Evolutionary conservation across 2,329 filamentous ascomycete species (phyloP).

Genomic region (Talaromyces sp.): DNA sequence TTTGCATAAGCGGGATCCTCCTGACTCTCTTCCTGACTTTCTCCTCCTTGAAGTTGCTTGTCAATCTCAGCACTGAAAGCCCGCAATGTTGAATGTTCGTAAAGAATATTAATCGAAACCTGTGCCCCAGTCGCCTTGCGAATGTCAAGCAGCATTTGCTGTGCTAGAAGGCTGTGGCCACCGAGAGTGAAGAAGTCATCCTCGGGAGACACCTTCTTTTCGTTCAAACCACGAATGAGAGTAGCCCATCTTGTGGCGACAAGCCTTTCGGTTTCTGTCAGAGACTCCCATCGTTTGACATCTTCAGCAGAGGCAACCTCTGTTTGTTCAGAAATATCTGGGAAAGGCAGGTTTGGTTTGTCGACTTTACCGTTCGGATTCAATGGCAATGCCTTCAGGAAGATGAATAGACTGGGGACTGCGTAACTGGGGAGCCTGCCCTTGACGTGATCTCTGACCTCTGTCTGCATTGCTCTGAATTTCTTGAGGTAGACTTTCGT

Average conservation of each 20-base stretch:
- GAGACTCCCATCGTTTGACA: conserved; percentile 41
- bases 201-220: conserved; percentile 61
- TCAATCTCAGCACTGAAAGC: conserved; percentile 52
- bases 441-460: conserved; percentile 64
- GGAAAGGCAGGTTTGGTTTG: conserved; percentile 73
- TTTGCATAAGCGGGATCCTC: conserved; percentile 25
- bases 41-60: conserved; percentile 41
- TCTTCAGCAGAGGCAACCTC: conserved; percentile 50
- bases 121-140: conserved; percentile 58
- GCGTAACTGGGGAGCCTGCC: conserved; percentile 68
- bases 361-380: conserved; percentile 86
- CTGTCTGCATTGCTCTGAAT: conserved; percentile 56
- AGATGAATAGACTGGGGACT: conserved; percentile 68
- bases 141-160: conserved; percentile 71
- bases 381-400: conserved; percentile 67
- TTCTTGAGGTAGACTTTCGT: conserved; percentile 44
- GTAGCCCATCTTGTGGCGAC: conserved; percentile 69
- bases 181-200: conserved; percentile 71
- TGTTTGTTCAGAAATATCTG: conserved; percentile 63
- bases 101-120: conserved; percentile 66
- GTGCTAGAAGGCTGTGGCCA: conserved; percentile 74
- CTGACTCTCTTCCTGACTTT: conserved; percentile 46
- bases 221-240: conserved; percentile 62
- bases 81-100: conserved; percentile 57
- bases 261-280: conserved; percentile 56